Base-by-base conservation (phyloP, 345 rosid species). In the Clausena lansium region DNA sequence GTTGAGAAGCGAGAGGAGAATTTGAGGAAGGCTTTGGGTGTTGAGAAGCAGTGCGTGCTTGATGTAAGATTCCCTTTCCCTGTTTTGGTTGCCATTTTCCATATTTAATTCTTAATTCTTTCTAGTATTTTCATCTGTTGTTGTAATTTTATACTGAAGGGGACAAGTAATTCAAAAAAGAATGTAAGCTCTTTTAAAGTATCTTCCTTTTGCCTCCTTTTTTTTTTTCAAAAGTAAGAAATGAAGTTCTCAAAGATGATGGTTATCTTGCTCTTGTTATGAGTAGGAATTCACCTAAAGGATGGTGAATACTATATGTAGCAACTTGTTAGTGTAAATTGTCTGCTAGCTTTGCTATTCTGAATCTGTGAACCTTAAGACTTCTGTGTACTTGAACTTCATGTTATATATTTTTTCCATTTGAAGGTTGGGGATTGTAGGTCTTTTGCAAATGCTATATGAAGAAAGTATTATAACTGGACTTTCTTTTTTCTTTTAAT, bases 11-110 rank as follows among this genome's bases (percentile, higher is more conserved):
- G 94, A 25, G 98, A 94, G 78, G 98, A 96, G 52, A 85, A 86
- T 54, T 78, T 96, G 89, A 88, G 93, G 84, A 96, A 87, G 83
- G 99, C 95, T 74, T 81, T 94, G 74, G 99, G 99, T 66, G 90
- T 92, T 47, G 97, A 96, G 84, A 96, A 94, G 84, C 97, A 94
- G 74, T 96, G 99, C 70, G 91, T 91, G 83, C 78, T 73, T 69
- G 97, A 96, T 88, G 99, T 96, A 85, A 89, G 97, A 52, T 60
- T 81, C 67, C 64, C 27, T 17, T 17, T 67, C 63, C 62, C 47
- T 35, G 19, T 45, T 70, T 64, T 52, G 30, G 45, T 58, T 0
- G 60, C 27, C 6, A 38, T 20, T 66, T 15, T 57, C 36, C 15
- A 25, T 13, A n/a, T 58, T 35, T 17, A 35, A 8, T 70, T 75